Evolutionary conservation across 2,329 filamentous ascomycete species (phyloP), one percentile per base, ranked within the genome.

Genomic region (Curvularia verruculosa): DNA sequence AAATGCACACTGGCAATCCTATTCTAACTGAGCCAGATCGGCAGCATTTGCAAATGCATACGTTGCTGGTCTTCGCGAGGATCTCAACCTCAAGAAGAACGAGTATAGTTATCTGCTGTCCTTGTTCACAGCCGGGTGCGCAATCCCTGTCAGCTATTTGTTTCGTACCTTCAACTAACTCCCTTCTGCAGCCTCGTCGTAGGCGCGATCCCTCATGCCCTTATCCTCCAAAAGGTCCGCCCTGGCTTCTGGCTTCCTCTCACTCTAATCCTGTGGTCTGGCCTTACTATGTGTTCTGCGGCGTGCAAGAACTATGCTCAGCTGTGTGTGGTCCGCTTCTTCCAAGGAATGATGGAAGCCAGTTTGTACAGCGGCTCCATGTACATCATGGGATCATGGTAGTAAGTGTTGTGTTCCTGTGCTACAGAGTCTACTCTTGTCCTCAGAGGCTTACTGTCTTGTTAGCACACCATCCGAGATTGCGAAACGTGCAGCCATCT

Each of bases 341-440:
- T 70, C 26, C 64, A 66, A 21, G 67, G 67, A 3, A 44, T 68
- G 6, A 58, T 62, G 48, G 67, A 70, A 23, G 63, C 64, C 5
- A 66, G 61, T 41, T 21, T 65, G 1, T 70, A 69, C 18, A 60
- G 61, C 21, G 67, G 68, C 3, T 61, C 60, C 7, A 65, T 69
- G 26, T 70, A 70, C 40, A 57, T 68, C 3, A 41, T 70, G 21
- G 68, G 68, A 2, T 67, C 62, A 1, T 70, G 66, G 66, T 70
- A 69, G 67, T 69, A 60, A 67, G 67, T 69, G 8, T 3, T 29
- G 4, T 10, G n/a, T 6, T 10, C n/a, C 6, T 29, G 23, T n/a
- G 1, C 29, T 21, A 10, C 36, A 10, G n/a, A n/a, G 2, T 39
- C 8, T 18, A 9, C 5, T 2, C 18, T 15, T 6, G 7, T 18